Evolutionary conservation across 2,329 filamentous ascomycete species (phyloP), one percentile per base, ranked within the genome.

Genomic region (Apiospora saccharicola): DNA sequence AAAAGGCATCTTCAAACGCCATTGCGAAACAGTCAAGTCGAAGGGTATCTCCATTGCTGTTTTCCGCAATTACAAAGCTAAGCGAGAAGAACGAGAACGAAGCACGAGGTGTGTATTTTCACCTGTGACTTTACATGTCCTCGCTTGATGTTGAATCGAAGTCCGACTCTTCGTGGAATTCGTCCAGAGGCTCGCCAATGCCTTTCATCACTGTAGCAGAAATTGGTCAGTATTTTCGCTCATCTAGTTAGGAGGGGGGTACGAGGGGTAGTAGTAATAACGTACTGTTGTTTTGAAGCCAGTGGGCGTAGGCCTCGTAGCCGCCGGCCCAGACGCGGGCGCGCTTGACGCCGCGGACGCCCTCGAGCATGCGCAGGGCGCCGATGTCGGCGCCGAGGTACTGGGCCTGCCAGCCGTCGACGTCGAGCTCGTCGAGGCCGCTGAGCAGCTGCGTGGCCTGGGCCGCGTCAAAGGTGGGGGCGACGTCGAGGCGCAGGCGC

Each of bases 271-370:
- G 26, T 22, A 64, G 6, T n/a, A 1, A 24, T 51, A 64, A 41
- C 57, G 19, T 37, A 64, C 57, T 85, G 68, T 78, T 75, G 4
- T 68, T 68, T 74, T 79, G 79, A 34, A 87, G 78, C 84, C 85
- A 86, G 12, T 71, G 71, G 4, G 83, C 77, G 71, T 87, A 86
- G n/a, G 79, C 79, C 72, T 83, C 82, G 67, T 85, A 84, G 49
- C 84, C 84, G 77, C 82, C 83, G 22, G 85, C 85, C 0, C 73
- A 72, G 61, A 87, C 77, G 8, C 72, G 74, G 8, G 83, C 83
- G 16, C 75, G 73, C 67, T 79, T 77, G 34, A 86, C 82, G 43
- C 82, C 84, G 30, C 85, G 75, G 41, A 87, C 82, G 7, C 78
- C 80, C 78, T 86, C 85, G 71, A 87, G 83, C 72, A 80, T 78